Percentiles rank a stretch among this genome's conserved stretches.
Evolutionary conservation across 305 asterid genomes (phyloP).

Genomic region (Galium porrigens): DNA sequence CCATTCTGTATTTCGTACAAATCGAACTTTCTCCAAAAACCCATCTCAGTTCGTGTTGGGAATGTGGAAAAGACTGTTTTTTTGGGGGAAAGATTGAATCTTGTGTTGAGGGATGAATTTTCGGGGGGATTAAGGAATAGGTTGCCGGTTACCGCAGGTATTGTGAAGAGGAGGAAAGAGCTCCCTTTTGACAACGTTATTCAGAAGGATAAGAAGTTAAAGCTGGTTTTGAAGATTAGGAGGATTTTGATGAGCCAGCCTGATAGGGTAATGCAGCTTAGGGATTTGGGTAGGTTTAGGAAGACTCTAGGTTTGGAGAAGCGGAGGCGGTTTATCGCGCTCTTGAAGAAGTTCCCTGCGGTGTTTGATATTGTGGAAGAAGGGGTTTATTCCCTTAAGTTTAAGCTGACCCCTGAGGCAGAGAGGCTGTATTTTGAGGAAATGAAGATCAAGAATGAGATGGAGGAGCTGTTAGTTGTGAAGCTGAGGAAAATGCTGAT

Average conservation of each 20-base stretch:
- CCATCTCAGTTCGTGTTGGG: conserved; percentile 21
- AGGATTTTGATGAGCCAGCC: conserved; percentile 78
- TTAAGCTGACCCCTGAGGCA: conserved; percentile 73
- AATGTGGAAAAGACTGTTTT: conserved; percentile 31
- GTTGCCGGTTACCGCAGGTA: conserved; percentile 41
- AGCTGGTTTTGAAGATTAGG: conserved; percentile 65
- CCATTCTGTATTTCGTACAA: conserved; percentile 37
- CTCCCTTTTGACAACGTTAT: conserved; percentile 78
- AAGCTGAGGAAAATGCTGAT: conserved; percentile 79
- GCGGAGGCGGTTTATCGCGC: conserved; percentile 57
- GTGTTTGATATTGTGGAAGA: conserved; percentile 88
- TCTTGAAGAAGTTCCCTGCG: conserved; percentile 73
- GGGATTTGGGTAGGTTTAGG: conserved; percentile 67
- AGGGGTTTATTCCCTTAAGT: conserved; percentile 69
- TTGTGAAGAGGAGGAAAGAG: conserved; percentile 87
- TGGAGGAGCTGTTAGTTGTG: conserved; percentile 75
- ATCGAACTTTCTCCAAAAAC: conserved; percentile 26
- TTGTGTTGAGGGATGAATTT: conserved; percentile 23
- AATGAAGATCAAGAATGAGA: conserved; percentile 59
- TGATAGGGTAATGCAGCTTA: conserved; percentile 61
- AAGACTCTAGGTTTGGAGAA: conserved; percentile 48
- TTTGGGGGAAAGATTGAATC: conserved; percentile 34
- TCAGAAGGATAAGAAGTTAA: conserved; percentile 90
- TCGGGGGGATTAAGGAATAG: conserved; percentile 24
- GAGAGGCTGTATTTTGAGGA: conserved; percentile 89